Percentiles rank a stretch among this genome's conserved stretches.
Evolutionary conservation across 257 asterid genomes (phyloP).

Genomic region (Ehretia macrophylla): DNA sequence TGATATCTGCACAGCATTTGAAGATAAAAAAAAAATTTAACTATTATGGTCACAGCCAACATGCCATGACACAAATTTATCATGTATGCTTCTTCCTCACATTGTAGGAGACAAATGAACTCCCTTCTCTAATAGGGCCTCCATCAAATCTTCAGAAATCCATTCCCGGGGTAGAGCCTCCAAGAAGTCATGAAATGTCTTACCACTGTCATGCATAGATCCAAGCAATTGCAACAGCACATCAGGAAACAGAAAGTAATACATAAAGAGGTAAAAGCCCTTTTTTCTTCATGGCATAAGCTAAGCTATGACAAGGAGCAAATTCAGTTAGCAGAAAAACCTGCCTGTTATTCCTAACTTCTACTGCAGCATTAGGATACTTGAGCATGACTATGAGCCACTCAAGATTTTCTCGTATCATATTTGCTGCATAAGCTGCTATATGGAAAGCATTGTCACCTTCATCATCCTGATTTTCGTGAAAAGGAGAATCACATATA

Average conservation of each 20-base stretch:
- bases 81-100: slow-evolving; percentile 33
- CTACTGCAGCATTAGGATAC: slow-evolving; percentile 79
- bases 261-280: slow-evolving; percentile 1
- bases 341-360: slow-evolving; percentile 94
- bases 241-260: neutral
- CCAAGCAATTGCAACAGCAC: neutral
- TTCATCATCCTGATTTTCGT: slow-evolving; percentile 76
- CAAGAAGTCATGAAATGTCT: slow-evolving; percentile 75
- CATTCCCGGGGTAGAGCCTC: slow-evolving; percentile 99
- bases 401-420: slow-evolving; percentile 93
- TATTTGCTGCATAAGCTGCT: slow-evolving; percentile 94
- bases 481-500: too few species aligned
- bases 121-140: slow-evolving; percentile 68
- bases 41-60: slow-evolving; percentile 5
- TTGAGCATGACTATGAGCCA: slow-evolving; percentile 88
- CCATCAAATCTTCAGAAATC: slow-evolving; percentile 94
- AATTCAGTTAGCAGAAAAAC: too few species aligned
- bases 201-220: slow-evolving; percentile 52
- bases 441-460: slow-evolving; percentile 98
- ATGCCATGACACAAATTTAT: too few species aligned
- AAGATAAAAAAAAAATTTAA: too few species aligned
- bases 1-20: slow-evolving; percentile 55
- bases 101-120: slow-evolving; percentile 76
- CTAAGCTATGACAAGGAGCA: too few species aligned
- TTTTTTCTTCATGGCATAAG: slow-evolving; percentile 13